A percentile compares a stretch with the other conserved stretches of the same genome.
phyloP scores from a whole-genome alignment of 345 rosid genomes.

The Noccaea caerulescens region DNA sequence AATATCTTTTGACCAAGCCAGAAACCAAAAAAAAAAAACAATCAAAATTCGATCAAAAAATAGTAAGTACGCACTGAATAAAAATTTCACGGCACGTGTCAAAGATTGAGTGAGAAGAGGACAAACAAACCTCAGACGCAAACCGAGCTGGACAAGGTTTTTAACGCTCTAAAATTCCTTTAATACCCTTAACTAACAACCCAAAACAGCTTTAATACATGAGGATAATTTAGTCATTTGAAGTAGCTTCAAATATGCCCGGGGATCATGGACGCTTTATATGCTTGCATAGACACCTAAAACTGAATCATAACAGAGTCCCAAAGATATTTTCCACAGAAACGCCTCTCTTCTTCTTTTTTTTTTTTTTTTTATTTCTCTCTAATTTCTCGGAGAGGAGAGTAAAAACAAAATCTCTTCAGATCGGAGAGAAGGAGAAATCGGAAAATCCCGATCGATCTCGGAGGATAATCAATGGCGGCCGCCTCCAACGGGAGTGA shows the following conservation, averaged over 20 bases:
- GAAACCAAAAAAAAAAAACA: not conserved
- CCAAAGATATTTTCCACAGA: not conserved
- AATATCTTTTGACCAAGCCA: no score
- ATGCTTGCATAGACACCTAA: not conserved
- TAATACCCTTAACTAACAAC: not conserved
- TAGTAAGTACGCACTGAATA: not conserved
- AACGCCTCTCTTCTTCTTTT: not conserved
- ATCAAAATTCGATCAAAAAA: not conserved
- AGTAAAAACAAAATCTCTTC: not conserved
- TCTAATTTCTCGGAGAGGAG: constrained; percentile 29
- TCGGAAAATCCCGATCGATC: not conserved
- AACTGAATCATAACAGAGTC: constrained; percentile 31
- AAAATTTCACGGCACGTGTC: constrained; percentile 14
- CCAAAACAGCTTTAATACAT: not conserved
- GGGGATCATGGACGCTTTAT: constrained; percentile 34
- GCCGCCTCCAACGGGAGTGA: constrained; percentile 80
- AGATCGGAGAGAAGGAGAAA: constrained; percentile 1
- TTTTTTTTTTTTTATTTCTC: not conserved
- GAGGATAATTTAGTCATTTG: constrained; percentile 15
- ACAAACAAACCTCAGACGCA: constrained; percentile 4
- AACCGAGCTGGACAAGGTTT: not conserved
- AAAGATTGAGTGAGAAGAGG: constrained; percentile 25
- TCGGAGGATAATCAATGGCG: constrained; percentile 36
- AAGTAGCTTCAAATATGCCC: constrained; percentile 32
- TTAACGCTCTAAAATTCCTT: not conserved